Percentiles rank a stretch among this genome's conserved stretches.
Evolutionary conservation across 345 rosid genomes (phyloP).

Genomic region (Populus alba): DNA sequence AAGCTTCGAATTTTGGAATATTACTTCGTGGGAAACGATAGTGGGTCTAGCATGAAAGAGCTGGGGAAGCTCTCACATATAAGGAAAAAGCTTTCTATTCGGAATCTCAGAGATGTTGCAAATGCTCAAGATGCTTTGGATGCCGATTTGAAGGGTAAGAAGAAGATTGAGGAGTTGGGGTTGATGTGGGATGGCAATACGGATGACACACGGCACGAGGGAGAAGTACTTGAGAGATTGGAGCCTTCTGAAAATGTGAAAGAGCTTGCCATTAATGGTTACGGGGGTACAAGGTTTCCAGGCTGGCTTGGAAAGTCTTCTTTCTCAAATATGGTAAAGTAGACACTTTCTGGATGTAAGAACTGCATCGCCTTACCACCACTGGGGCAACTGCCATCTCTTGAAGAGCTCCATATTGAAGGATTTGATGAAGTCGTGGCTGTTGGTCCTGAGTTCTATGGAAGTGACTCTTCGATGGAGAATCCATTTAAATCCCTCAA

Average conservation of each 20-base stretch:
- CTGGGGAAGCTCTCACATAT: not conserved
- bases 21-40: not conserved
- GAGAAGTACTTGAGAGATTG: not conserved
- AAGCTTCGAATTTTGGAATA: not conserved
- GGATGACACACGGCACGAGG: not conserved
- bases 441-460: conserved; percentile 1
- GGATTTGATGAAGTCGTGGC: not conserved
- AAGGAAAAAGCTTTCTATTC: not conserved
- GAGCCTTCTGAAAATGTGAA: not conserved
- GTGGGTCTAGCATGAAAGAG: not conserved
- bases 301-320: not conserved
- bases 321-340: not conserved
- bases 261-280: not conserved
- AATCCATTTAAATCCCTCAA: not conserved
- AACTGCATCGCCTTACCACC: not conserved
- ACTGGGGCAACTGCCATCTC: conserved; percentile 9
- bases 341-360: not conserved
- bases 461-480: not conserved
- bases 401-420: not conserved
- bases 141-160: not conserved
- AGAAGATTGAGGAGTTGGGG: not conserved
- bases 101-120: not conserved
- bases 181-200: not conserved
- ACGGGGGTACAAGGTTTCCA: conserved; percentile 8
- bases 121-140: not conserved